Evolutionary conservation across 805 yeast genomes (phyloP), one percentile per base, ranked within the genome.

Genomic region (Metschnikowia kofuensis): DNA sequence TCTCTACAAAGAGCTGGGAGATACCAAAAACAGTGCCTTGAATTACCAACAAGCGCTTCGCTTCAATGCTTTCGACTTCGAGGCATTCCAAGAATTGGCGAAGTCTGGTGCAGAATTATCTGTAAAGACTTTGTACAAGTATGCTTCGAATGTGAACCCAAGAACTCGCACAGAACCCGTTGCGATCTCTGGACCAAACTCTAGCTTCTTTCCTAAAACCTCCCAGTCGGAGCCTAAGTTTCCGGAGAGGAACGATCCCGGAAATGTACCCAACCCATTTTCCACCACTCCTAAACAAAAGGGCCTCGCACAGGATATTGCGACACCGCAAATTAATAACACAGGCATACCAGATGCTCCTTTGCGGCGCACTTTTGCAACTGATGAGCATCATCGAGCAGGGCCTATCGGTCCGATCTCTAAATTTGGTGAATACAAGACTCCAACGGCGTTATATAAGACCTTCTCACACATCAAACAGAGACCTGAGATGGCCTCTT

Each of bases 21-120:
- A 86, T 60, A 61, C 71, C 6, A 79, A 82, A 55, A 82, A 84
- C 49, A 83, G 94, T 48, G 77, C 86, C 0, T 67, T 84, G 42
- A 79, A 82, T 58, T 87, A 84, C 62, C 77, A 88, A 0, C 80
- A 78, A 54, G 88, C 92, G 0, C 73, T 89, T 48, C 80, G 82
- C 50, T 67, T 76, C 53, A 87, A 94, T 62, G 96, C 96, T 14
- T 88, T 75, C 61, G 76, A 89, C 37, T 89, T 94, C 79, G 97
- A 89, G 61, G 89, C 97, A 0, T 83, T 89, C 54, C 89, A 84
- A 55, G 84, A 84, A 38, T 69, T 94, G 42, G 82, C 89, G 58
- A 74, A 76, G 42, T 69, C 85, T 68, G 94, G 96, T 11, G 88
- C 85, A 15, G 79, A 79, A 49, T 76, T 89, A 15, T 80, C 82